Evolutionary conservation across 306 rosid species (phyloP), one percentile per base, ranked within the genome.

Genomic region (Malus sieversii): DNA sequence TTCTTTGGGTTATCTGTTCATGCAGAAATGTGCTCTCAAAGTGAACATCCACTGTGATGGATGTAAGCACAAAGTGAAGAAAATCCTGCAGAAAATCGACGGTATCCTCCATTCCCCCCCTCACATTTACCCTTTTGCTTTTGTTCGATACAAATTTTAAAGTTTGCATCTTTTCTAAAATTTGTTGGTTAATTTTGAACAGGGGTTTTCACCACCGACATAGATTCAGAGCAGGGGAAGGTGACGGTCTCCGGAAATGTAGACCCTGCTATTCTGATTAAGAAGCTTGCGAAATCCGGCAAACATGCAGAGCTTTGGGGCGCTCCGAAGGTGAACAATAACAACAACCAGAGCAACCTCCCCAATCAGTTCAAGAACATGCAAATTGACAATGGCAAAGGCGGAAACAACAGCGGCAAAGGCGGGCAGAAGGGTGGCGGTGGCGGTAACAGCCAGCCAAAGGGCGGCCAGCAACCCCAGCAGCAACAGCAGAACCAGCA

Each of bases 31-130:
- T 86, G 96, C 88, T 76, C 96, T 96, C 67, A 92, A 90, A 81
- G 99, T 96, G 83, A 96, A 96, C 82, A 90, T 96, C 15, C 99
- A 96, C 85, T 96, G 99, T 63, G 99, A 92, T 64, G 99, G 99
- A 23, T 96, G 99, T 76, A 96, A 90, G 79, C 92, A 88, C 0
- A 92, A 96, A 81, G 99, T 96, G 38, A 96, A 90, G 97, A 96
- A 92, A 89, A 92, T 89, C 86, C 53, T 96, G 84, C 93, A 92
- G 85, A 89, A 87, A 86, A 96, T 96, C 64, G 99, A 96, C 44
- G 99, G 99, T 92, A 84, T 25, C 12, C 40, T 53, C n/a, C 20
- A 20, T 10, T 15, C 23, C n/a, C 2, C 8, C 40, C 40, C 32
- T 19, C 14, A 59, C 32, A 30, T 27, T 67, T 18, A 4, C 22